Conservation (phyloP, 306 rosid species). For the Cucumis melo region DNA sequence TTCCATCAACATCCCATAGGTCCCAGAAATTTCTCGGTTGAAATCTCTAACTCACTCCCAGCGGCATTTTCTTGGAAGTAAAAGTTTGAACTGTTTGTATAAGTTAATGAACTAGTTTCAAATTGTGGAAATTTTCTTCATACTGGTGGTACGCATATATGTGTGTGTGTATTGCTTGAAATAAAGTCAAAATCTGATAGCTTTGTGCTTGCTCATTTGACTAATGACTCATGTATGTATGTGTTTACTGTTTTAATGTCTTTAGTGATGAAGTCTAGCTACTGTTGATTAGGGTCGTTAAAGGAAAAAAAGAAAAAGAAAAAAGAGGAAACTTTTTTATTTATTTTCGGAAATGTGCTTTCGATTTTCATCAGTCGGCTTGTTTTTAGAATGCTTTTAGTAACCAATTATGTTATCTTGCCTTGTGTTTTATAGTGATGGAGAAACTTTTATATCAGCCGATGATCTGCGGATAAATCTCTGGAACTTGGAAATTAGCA, state of each 20-base stretch:
- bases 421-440: conserved; percentile 55
- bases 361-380: not conserved
- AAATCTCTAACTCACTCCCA: not conserved
- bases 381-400: conserved; percentile 6
- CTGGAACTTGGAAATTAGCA: conserved; percentile 98
- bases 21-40: not conserved
- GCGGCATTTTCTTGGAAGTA: no score
- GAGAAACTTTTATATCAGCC: conserved; percentile 98
- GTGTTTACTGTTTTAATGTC: not conserved
- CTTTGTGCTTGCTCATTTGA: not conserved
- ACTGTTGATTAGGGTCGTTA: not conserved
- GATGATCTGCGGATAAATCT: conserved; percentile 98
- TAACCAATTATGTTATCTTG: conserved; percentile 1
- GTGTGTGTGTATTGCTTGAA: not conserved
- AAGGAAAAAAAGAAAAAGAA: not conserved
- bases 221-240: not conserved
- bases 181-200: not conserved
- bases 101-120: not conserved
- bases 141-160: not conserved
- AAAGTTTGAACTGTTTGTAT: not conserved
- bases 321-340: not conserved
- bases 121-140: not conserved
- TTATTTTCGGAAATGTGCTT: not conserved
- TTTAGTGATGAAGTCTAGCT: not conserved
- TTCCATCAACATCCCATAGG: not conserved